Conservation (phyloP, 2,329 filamentous ascomycete species). For the Berkeleyomyces rouxiae region DNA sequence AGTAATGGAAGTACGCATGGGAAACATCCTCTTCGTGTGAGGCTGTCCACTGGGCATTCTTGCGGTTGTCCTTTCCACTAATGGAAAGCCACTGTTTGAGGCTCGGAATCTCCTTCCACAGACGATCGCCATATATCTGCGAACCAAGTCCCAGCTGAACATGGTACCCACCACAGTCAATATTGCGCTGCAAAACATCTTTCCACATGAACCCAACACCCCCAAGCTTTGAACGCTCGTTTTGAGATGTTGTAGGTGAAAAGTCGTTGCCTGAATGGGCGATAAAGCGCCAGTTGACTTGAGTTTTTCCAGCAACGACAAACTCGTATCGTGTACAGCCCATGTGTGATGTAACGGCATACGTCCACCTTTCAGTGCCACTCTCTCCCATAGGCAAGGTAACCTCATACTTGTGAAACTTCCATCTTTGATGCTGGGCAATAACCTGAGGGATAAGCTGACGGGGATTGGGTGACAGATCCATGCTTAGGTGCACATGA, state of each 20-base stretch:
- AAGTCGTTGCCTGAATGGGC: conserved; percentile 96
- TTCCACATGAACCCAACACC: conserved; percentile 98
- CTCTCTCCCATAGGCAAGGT: conserved; percentile 79
- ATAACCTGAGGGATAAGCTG: conserved; percentile 73
- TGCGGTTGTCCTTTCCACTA: conserved; percentile 82
- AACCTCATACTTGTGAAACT: conserved; percentile 88
- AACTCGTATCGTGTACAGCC: conserved; percentile 98
- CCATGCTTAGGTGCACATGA: conserved; percentile 77
- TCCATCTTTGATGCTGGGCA: conserved; percentile 80
- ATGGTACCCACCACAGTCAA: conserved; percentile 91
- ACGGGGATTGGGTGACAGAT: conserved; percentile 81
- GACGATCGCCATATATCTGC: conserved; percentile 84
- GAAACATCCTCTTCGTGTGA: conserved; percentile 89
- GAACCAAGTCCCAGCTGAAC: conserved; percentile 82
- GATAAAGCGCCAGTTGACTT: conserved; percentile 90
- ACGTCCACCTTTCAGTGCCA: conserved; percentile 78
- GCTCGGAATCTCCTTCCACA: conserved; percentile 91
- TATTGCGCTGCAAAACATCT: conserved; percentile 91
- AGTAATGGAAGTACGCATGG: conserved; percentile 97
- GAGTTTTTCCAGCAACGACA: conserved; percentile 73
- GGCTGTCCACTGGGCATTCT: conserved; percentile 80
- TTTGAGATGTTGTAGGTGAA: conserved; percentile 68
- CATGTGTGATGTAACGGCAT: conserved; percentile 89
- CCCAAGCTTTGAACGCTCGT: conserved; percentile 70
- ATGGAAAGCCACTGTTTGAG: conserved; percentile 91